Evolutionary conservation across 2,329 filamentous ascomycete genomes (phyloP).

Genomic region (Dendryphion nanum): DNA sequence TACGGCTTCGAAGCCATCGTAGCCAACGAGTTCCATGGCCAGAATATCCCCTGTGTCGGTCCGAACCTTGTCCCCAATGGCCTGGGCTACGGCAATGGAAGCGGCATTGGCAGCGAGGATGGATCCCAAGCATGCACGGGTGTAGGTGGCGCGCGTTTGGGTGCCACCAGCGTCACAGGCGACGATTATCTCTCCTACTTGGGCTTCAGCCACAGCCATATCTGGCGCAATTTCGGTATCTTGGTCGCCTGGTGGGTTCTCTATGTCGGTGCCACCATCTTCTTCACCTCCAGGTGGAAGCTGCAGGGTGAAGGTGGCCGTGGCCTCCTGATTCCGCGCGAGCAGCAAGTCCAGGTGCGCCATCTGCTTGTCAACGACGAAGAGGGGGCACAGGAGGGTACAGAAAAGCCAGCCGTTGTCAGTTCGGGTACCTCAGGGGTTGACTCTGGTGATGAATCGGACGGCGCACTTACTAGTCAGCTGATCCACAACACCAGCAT

Average conservation of each 20-base stretch:
- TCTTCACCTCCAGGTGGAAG: conserved; percentile 58
- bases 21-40: conserved; percentile 64
- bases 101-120: conserved; percentile 47
- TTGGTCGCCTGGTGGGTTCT: conserved; percentile 43
- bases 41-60: conserved; percentile 49
- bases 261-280: conserved; percentile 56
- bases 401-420: no score
- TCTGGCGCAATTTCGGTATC: conserved; percentile 45
- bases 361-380: conserved; percentile 47
- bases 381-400: no score
- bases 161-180: conserved; percentile 52
- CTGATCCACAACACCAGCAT: conserved; percentile 64
- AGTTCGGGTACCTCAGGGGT: no score
- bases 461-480: conserved; percentile 16
- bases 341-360: conserved; percentile 20
- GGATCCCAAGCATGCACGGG: conserved; percentile 56
- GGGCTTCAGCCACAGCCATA: conserved; percentile 31
- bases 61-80: conserved; percentile 51
- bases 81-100: conserved; percentile 23
- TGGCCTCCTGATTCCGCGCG: conserved; percentile 60
- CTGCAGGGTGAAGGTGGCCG: conserved; percentile 48
- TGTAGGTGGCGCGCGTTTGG: conserved; percentile 54
- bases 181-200: conserved; percentile 59
- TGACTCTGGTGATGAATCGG: no score
- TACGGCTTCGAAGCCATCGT: conserved; percentile 78